A percentile compares a stretch with the other conserved stretches of the same genome.
phyloP scores from a whole-genome alignment of 2,329 filamentous ascomycete species.

The Scedosporium apiospermum region DNA sequence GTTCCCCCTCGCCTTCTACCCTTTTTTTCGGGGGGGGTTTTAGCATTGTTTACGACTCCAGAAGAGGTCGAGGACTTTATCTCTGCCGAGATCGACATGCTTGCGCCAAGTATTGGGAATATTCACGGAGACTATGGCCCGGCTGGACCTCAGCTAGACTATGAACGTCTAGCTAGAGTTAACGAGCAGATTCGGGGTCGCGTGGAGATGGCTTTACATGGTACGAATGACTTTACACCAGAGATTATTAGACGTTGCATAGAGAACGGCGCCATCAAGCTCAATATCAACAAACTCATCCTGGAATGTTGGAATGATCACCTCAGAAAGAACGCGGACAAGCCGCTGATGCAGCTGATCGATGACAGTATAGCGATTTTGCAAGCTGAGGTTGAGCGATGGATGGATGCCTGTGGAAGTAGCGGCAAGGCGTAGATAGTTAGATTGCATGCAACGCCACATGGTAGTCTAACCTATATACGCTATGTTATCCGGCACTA shows the following conservation, averaged over 20 bases:
- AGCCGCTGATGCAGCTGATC: slow-evolving; percentile 27
- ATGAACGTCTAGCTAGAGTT: slow-evolving; percentile 33
- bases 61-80: slow-evolving; percentile 64
- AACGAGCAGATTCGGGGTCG: slow-evolving; percentile 21
- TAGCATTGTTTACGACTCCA: slow-evolving; percentile 48
- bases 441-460: too few species aligned
- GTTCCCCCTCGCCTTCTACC: too few species aligned
- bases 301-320: slow-evolving; percentile 35
- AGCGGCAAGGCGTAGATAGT: slow-evolving; percentile 27
- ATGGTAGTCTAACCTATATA: too few species aligned
- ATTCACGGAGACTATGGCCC: slow-evolving; percentile 66
- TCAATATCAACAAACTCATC: slow-evolving; percentile 50
- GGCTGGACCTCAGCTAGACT: slow-evolving; percentile 53
- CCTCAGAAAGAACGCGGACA: slow-evolving; percentile 13
- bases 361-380: slow-evolving; percentile 33
- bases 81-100: slow-evolving; percentile 60
- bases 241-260: slow-evolving; percentile 42
- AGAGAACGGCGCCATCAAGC: slow-evolving; percentile 29
- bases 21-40: too few species aligned
- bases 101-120: slow-evolving; percentile 69
- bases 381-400: slow-evolving; percentile 32
- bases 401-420: slow-evolving; percentile 38
- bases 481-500: too few species aligned
- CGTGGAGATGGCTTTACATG: slow-evolving; percentile 40
- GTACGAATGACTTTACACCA: slow-evolving; percentile 43